Conservation (phyloP, 2,329 filamentous ascomycete genomes). For the Aspergillus ruber region DNA sequence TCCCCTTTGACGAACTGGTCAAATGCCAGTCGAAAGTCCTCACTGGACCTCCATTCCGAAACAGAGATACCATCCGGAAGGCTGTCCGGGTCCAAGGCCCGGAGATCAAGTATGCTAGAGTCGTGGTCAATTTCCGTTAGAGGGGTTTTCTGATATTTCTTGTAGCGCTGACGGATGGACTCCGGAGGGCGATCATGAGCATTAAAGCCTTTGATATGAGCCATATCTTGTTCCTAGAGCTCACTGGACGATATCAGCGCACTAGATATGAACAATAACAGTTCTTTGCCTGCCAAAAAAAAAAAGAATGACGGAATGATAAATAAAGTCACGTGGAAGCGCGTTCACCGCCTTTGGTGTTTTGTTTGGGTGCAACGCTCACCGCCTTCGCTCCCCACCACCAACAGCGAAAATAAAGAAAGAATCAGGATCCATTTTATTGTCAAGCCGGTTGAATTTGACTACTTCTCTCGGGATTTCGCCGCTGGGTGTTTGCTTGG, state of each 20-base stretch:
- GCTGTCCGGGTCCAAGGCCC: slow-evolving; percentile 30
- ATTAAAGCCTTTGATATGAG: slow-evolving; percentile 49
- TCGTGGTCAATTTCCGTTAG: slow-evolving; percentile 47
- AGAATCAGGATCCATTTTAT: neutral
- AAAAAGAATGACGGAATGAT: neutral
- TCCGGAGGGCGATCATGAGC: slow-evolving; percentile 73
- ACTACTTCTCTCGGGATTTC: neutral
- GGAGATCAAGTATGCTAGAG: slow-evolving; percentile 52
- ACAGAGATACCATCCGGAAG: slow-evolving; percentile 22
- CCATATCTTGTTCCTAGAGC: slow-evolving; percentile 14
- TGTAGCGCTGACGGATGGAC: slow-evolving; percentile 65
- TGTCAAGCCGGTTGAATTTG: neutral
- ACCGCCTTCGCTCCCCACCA: slow-evolving; percentile 41
- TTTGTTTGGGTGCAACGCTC: slow-evolving; percentile 20
- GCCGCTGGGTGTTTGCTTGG: slow-evolving; percentile 1
- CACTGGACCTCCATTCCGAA: slow-evolving; percentile 22
- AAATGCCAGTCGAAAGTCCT: slow-evolving; percentile 25
- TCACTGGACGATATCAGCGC: slow-evolving; percentile 9
- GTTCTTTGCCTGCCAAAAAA: too few relatives aligned
- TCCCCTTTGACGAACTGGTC: slow-evolving; percentile 21
- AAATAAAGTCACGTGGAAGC: slow-evolving; percentile 8
- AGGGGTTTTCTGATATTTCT: slow-evolving; percentile 61
- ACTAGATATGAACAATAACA: too few relatives aligned
- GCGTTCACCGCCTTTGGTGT: slow-evolving; percentile 26
- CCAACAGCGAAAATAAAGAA: slow-evolving; percentile 34